Percentiles rank a stretch among this genome's conserved stretches.
phyloP scores from a whole-genome alignment of 108 stramenopile genomes.

The Seminavis robusta region DNA sequence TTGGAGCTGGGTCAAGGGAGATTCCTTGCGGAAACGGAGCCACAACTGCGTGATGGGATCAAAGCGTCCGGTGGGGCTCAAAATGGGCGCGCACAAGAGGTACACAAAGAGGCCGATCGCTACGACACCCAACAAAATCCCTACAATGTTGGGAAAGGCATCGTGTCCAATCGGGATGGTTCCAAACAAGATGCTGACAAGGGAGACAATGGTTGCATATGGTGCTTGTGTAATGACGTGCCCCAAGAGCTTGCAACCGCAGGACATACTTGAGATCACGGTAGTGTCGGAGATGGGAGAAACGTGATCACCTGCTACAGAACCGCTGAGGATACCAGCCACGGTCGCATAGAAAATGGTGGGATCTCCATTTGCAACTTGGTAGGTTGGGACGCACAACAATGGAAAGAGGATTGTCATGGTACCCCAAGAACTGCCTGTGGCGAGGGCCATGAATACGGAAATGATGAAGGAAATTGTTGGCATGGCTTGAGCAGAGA shows the following conservation, averaged over 20 bases:
- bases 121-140: constrained; percentile 26
- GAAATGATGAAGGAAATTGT: constrained; percentile 58
- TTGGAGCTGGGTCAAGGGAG: neutral
- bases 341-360: constrained; percentile 50
- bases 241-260: constrained; percentile 40
- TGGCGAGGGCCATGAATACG: constrained; percentile 61
- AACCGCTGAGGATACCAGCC: constrained; percentile 52
- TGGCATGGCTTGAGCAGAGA: constrained; percentile 39
- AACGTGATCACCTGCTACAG: constrained; percentile 73
- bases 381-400: constrained; percentile 47
- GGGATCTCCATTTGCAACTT: constrained; percentile 39
- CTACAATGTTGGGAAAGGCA: constrained; percentile 30
- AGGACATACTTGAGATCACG: constrained; percentile 55
- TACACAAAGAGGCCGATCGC: constrained; percentile 19
- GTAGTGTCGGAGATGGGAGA: constrained; percentile 76
- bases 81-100: constrained; percentile 24
- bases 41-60: constrained; percentile 18
- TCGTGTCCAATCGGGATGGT: constrained; percentile 30
- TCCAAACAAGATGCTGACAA: constrained; percentile 17
- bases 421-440: constrained; percentile 67
- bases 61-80: constrained; percentile 21
- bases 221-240: constrained; percentile 75
- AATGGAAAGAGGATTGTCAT: constrained; percentile 79
- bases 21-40: neutral
- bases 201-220: constrained; percentile 43